Base-by-base conservation (phyloP, 1,139 yeast genomes). In the Pichia sp. region DNA sequence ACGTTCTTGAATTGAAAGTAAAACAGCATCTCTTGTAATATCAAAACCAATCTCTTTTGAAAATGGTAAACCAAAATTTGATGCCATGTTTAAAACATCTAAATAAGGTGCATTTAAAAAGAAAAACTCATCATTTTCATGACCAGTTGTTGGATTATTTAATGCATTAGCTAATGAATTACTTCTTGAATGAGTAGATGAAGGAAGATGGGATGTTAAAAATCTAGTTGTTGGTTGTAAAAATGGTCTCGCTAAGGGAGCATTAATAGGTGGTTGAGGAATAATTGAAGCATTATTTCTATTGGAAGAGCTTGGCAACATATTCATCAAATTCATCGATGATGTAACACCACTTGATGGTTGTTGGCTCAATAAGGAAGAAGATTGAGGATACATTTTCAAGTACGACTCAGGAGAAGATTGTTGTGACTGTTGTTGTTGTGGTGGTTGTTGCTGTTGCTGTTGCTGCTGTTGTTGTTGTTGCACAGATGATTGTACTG, bases 91-190 rank as follows among this genome's bases (percentile, higher is more conserved):
- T 3, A 66, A 60, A 7, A 72, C 58, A 8, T 74, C 61, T 24
- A 70, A 58, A 52, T 74, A 74, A 3, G 84, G 82, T 1, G 80
- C 67, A 3, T 71, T 62, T 28, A 63, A 59, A 48, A 66, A 66
- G 3, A 77, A 65, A 20, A 61, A 52, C 1, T 73, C 45, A 34
- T 53, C 57, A 39, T 44, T 42, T 34, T 44, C 47, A 28, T 42
- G 47, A 14, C 22, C 32, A 10, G 23, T 17, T 21, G 25, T 31
- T 20, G 37, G 5, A 26, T 32, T 33, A 18, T 10, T 12, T 8
- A 8, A 19, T 9, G 38, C 3, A n/a, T 21, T 28, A 8, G 3
- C 23, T 25, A 11, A n/a, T 20, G n/a, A 22, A 22, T 24, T 26
- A 15, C 12, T 22, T 11, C 24, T 17, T 8, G 8, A 23, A 14